phyloP scores from a whole-genome alignment of 108 stramenopile species.

The Aurantiochytrium sp. region DNA sequence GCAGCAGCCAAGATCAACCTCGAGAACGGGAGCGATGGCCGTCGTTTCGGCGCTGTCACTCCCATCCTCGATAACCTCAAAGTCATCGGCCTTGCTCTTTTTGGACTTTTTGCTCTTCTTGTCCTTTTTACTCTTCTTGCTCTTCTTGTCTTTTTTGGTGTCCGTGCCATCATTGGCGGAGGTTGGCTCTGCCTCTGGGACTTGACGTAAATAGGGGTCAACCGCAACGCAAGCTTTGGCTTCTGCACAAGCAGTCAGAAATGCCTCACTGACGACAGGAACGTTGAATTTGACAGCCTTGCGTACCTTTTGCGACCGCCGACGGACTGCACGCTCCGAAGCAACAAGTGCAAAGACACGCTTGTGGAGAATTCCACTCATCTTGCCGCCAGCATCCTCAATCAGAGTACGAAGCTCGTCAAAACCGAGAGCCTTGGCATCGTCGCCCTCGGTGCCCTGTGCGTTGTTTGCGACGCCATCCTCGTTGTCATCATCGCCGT shows the following conservation, averaged over 20 bases:
- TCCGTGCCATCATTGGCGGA: background rate
- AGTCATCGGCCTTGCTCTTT: background rate
- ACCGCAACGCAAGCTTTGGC: background rate
- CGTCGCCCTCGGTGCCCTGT: background rate
- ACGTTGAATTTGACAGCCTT: background rate
- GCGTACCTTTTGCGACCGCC: background rate
- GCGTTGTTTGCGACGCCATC: background rate
- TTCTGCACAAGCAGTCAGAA: background rate
- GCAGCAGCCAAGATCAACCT: constrained; percentile 14
- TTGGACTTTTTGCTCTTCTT: background rate
- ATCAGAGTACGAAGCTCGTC: background rate
- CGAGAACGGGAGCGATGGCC: background rate
- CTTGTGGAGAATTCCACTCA: background rate
- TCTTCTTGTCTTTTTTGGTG: background rate
- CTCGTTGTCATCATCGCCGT: background rate
- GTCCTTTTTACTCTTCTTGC: background rate
- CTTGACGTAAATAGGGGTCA: background rate
- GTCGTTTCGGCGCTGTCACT: background rate
- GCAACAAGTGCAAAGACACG: background rate
- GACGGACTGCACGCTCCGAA: background rate
- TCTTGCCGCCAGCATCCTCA: background rate
- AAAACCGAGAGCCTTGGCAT: background rate
- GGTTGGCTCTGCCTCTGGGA: background rate
- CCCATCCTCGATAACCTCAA: background rate
- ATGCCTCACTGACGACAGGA: background rate